Conservation (phyloP, 441 rosid genomes). For the Populus trichocarpa region DNA sequence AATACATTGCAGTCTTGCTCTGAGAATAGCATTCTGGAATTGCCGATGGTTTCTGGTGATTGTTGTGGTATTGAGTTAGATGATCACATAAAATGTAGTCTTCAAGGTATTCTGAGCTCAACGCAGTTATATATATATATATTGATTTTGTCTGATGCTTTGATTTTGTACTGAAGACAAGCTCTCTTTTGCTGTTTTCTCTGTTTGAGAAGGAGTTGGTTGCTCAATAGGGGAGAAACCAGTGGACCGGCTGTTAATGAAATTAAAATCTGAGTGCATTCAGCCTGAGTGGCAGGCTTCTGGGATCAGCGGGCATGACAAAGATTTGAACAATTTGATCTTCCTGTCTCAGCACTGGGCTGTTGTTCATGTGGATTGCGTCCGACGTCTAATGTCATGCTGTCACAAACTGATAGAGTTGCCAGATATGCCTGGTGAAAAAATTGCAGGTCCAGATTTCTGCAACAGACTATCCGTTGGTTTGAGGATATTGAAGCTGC, state of each 20-base stretch:
- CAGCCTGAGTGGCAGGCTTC: slow-evolving; percentile 57
- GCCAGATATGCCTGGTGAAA: slow-evolving; percentile 64
- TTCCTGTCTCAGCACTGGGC: slow-evolving; percentile 89
- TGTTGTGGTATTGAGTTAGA: slow-evolving; percentile 42
- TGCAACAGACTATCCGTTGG: slow-evolving; percentile 62
- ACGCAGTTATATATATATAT: not conserved
- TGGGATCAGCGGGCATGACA: slow-evolving; percentile 41
- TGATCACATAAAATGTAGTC: slow-evolving; percentile 52
- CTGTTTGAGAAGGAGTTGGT: slow-evolving; percentile 43
- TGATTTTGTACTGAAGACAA: slow-evolving; percentile 12
- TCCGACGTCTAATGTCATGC: slow-evolving; percentile 60
- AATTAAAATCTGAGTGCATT: slow-evolving; percentile 72
- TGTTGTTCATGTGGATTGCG: slow-evolving; percentile 65
- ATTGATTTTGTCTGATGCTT: not conserved
- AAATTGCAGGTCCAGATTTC: slow-evolving; percentile 47
- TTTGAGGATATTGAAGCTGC: slow-evolving; percentile 85
- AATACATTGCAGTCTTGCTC: slow-evolving; percentile 45
- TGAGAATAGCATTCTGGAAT: slow-evolving; percentile 54
- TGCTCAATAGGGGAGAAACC: slow-evolving; percentile 83
- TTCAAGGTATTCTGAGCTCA: slow-evolving; percentile 57
- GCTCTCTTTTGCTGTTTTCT: not conserved
- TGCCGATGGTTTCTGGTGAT: slow-evolving; percentile 46
- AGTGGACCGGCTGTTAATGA: slow-evolving; percentile 62
- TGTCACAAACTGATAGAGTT: slow-evolving; percentile 64
- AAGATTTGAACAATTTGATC: slow-evolving; percentile 55